Evolutionary conservation across 2,329 filamentous ascomycete species (phyloP).

Genomic region (Hypocreales sp.): DNA sequence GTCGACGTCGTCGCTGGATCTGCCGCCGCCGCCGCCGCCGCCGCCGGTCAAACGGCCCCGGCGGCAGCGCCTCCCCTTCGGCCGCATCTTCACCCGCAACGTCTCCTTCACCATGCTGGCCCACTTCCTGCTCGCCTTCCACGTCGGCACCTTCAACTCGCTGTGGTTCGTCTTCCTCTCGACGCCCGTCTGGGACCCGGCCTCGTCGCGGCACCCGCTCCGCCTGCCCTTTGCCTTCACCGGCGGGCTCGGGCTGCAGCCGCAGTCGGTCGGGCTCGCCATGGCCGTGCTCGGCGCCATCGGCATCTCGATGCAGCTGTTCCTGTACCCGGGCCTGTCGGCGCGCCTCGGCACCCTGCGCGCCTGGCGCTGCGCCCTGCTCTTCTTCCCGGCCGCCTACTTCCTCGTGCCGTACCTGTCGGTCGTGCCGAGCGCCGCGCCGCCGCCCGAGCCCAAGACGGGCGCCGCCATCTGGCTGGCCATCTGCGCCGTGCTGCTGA

Average conservation of each 20-base stretch:
- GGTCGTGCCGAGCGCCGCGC: constrained; percentile 41
- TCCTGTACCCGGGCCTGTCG: constrained; percentile 56
- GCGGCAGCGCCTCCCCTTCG: constrained; percentile 32
- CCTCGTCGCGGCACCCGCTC: constrained; percentile 13
- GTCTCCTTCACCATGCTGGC: constrained; percentile 40
- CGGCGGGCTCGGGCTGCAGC: constrained; percentile 60
- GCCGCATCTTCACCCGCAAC: constrained; percentile 38
- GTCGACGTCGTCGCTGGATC: background rate
- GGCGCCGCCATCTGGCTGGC: constrained; percentile 47
- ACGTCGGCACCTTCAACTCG: constrained; percentile 61
- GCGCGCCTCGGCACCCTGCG: constrained; percentile 49
- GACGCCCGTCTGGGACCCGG: constrained; percentile 42
- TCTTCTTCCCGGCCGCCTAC: constrained; percentile 58
- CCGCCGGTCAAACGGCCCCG: constrained; percentile 4
- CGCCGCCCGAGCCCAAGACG: constrained; percentile 30
- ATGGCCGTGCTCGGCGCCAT: constrained; percentile 64
- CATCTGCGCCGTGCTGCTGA: constrained; percentile 43
- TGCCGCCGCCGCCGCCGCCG: background rate
- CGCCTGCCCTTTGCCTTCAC: constrained; percentile 47
- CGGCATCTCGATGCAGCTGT: constrained; percentile 46
- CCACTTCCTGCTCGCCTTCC: constrained; percentile 55
- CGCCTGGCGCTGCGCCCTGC: constrained; percentile 52
- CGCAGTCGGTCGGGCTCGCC: constrained; percentile 56
- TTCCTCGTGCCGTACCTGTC: constrained; percentile 55
- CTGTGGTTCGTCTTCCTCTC: constrained; percentile 67